Percentiles rank a stretch among this genome's conserved stretches.
phyloP scores from a whole-genome alignment of 2,329 filamentous ascomycete genomes.

The Tricladium varicosporioides region DNA sequence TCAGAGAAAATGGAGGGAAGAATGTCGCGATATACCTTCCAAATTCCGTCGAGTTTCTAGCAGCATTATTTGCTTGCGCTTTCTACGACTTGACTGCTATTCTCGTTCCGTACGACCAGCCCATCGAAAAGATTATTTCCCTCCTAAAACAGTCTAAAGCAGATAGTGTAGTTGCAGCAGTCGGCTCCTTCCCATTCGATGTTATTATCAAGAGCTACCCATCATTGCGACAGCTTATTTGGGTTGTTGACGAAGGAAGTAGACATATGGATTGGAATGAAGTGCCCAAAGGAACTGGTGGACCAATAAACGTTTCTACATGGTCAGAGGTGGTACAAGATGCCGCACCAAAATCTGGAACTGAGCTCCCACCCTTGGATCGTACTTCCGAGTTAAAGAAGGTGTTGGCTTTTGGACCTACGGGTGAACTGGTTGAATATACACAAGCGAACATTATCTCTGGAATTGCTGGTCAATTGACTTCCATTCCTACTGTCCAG shows the following conservation, averaged over 20 bases:
- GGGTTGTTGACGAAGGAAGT: conserved; percentile 90
- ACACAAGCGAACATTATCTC: conserved; percentile 82
- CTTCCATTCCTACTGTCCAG: conserved; percentile 71
- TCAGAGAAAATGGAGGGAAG: conserved; percentile 68
- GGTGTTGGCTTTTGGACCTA: conserved; percentile 67
- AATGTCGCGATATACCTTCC: conserved; percentile 87
- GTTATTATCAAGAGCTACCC: conserved; percentile 67
- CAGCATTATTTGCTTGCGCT: conserved; percentile 79
- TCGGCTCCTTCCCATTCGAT: conserved; percentile 82
- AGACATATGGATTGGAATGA: conserved; percentile 95
- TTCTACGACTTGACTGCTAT: conserved; percentile 82
- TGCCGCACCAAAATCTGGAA: conserved; percentile 53
- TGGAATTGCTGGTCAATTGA: conserved; percentile 75
- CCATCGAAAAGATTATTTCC: conserved; percentile 64
- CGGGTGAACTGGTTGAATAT: conserved; percentile 74
- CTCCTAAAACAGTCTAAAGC: conserved; percentile 72
- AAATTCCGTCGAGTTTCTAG: conserved; percentile 87
- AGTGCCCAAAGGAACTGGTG: conserved; percentile 72
- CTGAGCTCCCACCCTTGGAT: conserved; percentile 63
- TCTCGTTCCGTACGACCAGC: conserved; percentile 78
- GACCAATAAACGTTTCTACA: conserved; percentile 76
- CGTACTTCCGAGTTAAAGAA: conserved; percentile 52
- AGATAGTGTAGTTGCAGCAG: conserved; percentile 79
- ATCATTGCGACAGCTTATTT: conserved; percentile 75
- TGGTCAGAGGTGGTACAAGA: conserved; percentile 90